Base-by-base conservation (phyloP, 768 basidiomycete genomes). In the Pulveroboletus sp. region DNA sequence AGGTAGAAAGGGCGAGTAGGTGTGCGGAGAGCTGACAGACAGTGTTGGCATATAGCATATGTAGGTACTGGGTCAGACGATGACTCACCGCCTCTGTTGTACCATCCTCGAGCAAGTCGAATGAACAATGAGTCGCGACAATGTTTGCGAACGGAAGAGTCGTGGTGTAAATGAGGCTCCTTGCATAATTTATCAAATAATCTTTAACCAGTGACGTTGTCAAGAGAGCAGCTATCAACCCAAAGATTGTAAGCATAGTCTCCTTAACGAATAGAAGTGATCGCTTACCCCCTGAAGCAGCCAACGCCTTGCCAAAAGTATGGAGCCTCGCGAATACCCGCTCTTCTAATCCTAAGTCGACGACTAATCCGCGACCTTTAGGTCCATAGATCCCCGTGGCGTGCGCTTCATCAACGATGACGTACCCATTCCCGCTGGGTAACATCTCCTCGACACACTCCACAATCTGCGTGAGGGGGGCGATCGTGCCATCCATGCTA, bases 401-500 rank as follows among this genome's bases (percentile, higher is more conserved):
- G 67, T 98, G 95, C 0, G 95, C 95, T 64, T 97, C 94, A 51
- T 97, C 95, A 0, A 97, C 84, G 14, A 97, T 67, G 12, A 97
- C 68, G 64, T 87, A 82, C 21, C 75, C 83, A 60, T 87, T 87
- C 3, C 77, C 76, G 16, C 56, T 46, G 2, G 86, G 85, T 35
- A 92, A 77, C 12, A 77, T 52, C 34, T 77, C 72, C 23, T 91
- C 81, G 37, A 92, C 59, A 4, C 77, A 59, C 23, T 79, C 75
- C 31, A 85, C 78, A 40, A 97, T 83, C 36, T 80, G 78, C 14
- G 45, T 45, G 24, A 98, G 72, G 0, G 92, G 93, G 0, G 87
- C 77, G 50, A 95, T 77, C 23, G 93, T 95, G 13, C 95, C 95
- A 56, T 98, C 95, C 95, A 98, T 98, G 48, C 86, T 90, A 58